A percentile compares a stretch with the other conserved stretches of the same genome.
phyloP scores from a whole-genome alignment of 1,139 yeast species.

The Taiozyma sp. region DNA sequence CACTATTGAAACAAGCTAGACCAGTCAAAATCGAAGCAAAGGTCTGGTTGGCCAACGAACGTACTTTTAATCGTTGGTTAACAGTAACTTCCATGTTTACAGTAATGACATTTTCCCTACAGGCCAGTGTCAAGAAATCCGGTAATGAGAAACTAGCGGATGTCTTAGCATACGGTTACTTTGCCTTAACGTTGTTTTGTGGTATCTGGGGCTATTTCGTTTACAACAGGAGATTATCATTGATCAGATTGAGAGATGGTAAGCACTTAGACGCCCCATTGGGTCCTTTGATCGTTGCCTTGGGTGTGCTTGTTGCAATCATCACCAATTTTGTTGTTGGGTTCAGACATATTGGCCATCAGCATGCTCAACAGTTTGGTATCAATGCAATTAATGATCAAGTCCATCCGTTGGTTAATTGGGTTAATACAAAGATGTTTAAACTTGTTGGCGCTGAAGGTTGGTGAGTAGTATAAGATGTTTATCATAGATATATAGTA shows the following conservation, averaged over 20 bases:
- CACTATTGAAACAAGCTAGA: constrained; percentile 80
- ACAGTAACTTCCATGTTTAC: constrained; percentile 85
- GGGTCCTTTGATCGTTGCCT: constrained; percentile 80
- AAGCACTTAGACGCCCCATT: constrained; percentile 82
- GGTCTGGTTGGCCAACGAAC: constrained; percentile 97
- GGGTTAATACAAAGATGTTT: constrained; percentile 26
- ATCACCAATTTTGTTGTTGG: constrained; percentile 69
- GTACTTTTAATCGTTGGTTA: constrained; percentile 95
- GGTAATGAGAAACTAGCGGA: constrained; percentile 51
- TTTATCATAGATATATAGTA: background rate
- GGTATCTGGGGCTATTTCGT: constrained; percentile 88
- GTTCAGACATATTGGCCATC: constrained; percentile 37
- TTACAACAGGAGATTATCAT: constrained; percentile 62
- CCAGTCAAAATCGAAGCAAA: constrained; percentile 93
- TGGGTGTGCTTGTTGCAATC: constrained; percentile 63
- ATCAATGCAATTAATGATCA: constrained; percentile 5
- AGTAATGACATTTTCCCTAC: constrained; percentile 81
- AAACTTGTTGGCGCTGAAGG: constrained; percentile 28
- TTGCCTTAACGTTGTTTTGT: constrained; percentile 72
- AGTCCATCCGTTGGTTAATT: constrained; percentile 24
- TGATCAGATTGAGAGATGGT: constrained; percentile 78
- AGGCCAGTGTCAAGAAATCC: constrained; percentile 66
- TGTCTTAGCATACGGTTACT: constrained; percentile 72
- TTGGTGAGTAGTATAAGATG: background rate
- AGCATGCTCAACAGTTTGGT: constrained; percentile 11